Conservation (phyloP, 2,329 filamentous ascomycete genomes). For the Ascochyta viciae-villosae region DNA sequence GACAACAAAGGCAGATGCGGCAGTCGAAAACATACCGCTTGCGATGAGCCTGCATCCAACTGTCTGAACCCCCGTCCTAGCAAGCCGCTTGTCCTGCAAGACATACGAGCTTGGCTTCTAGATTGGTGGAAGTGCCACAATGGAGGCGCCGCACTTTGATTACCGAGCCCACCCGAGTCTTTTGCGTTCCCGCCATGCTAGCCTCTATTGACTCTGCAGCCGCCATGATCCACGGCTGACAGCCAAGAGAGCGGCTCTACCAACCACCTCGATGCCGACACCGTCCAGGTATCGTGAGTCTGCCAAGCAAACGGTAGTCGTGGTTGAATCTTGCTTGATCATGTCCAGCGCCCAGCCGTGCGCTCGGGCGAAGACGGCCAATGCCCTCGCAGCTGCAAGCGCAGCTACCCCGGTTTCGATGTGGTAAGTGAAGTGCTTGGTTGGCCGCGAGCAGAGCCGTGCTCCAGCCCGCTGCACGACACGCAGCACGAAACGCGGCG, state of each 20-base stretch:
- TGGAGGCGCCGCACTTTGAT: conserved; percentile 1
- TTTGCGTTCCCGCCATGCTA: conserved; percentile 6
- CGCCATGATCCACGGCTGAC: background rate
- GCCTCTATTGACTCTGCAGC: background rate
- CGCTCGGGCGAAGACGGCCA: conserved; percentile 13
- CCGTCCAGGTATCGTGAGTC: background rate
- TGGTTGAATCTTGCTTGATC: background rate
- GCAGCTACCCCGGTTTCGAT: conserved; percentile 17
- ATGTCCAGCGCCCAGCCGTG: background rate
- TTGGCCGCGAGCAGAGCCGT: conserved; percentile 16
- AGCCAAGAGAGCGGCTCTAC: conserved; percentile 16
- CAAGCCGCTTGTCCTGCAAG: conserved; percentile 13
- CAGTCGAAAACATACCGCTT: conserved; percentile 9
- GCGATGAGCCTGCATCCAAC: conserved; percentile 7
- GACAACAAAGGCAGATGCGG: background rate
- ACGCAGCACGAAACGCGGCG: conserved; percentile 13
- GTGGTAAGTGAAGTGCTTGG: conserved; percentile 15
- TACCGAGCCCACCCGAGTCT: conserved; percentile 15
- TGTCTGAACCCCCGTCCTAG: background rate
- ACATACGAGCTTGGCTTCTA: conserved; percentile 8
- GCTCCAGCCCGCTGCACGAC: conserved; percentile 20
- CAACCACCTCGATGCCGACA: background rate
- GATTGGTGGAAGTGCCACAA: conserved; percentile 6
- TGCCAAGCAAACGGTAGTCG: conserved; percentile 6
- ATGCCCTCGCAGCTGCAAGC: background rate